Base-by-base conservation (phyloP, 176 grass and related monocot genomes). In the Chrysopogon serrulatus region DNA sequence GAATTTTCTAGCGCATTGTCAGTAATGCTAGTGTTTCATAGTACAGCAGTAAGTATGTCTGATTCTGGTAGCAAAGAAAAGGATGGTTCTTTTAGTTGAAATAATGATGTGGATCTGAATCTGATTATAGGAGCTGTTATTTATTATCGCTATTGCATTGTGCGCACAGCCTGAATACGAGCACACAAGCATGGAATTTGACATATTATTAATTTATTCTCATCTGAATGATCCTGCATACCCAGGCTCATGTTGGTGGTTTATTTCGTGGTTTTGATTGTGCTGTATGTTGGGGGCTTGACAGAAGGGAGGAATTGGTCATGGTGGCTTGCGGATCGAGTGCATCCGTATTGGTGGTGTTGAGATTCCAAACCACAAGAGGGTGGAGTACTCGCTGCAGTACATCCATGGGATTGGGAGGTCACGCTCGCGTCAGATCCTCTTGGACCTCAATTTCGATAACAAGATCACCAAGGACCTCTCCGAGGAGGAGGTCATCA, bases 331-430 rank as follows among this genome's bases (percentile, higher is more conserved):
- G 78, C 80, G 87, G 68, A 94, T 95, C 8, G 86, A 89, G 36
- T 98, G 93, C 85, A 88, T 98, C 45, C 96, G 96, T 85, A 94
- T 98, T 23, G 96, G 92, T 71, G 92, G 92, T 39, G 96, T 98
- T 71, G 96, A 98, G 93, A 90, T 98, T 9, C 96, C 96, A 4
- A 98, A 98, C 65, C 86, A 92, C 85, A 98, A 98, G 88, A 78
- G 96, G 85, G 89, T 96, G 35, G 89, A 98, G 83, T 92, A 84
- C 85, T 95, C 96, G 5, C 88, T 94, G 79, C 96, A 95, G 91
- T 90, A 93, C 86, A 98, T 96, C 48, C 90, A 96, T 66, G 96
- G 96, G 57, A 90, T 98, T 24, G 96, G 96, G 28, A 85, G 93
- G 75, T 48, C 82, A 6, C 88, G 82, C 67, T 92, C 96, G 4